Percentiles rank a stretch among this genome's conserved stretches.
Conservation (phyloP, 352 stramenopile species). For the Phytophthora hybrid region DNA sequence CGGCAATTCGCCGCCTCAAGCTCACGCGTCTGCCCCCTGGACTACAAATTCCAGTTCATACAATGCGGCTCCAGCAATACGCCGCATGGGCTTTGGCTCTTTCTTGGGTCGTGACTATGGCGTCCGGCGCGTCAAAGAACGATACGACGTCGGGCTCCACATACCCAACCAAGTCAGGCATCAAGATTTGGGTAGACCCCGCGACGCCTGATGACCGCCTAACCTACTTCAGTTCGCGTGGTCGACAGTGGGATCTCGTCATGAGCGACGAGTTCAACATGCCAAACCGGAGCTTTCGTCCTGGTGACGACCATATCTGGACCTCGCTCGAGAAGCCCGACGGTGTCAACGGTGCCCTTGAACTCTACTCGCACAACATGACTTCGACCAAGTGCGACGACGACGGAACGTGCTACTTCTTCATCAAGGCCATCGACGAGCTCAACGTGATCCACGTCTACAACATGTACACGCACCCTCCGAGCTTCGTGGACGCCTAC, state of each 20-base stretch:
- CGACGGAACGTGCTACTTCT: slow-evolving; percentile 61
- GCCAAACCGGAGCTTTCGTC: slow-evolving; percentile 86
- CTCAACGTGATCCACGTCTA: slow-evolving; percentile 56
- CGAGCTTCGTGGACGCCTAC: slow-evolving; percentile 50
- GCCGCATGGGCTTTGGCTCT: neutral
- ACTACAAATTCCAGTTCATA: slow-evolving; percentile 7
- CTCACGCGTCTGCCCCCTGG: slow-evolving; percentile 39
- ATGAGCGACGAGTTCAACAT: slow-evolving; percentile 97
- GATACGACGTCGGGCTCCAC: slow-evolving; percentile 14
- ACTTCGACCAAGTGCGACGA: slow-evolving; percentile 57
- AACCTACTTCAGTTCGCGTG: slow-evolving; percentile 55
- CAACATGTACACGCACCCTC: slow-evolving; percentile 65
- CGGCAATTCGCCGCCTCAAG: slow-evolving; percentile 42
- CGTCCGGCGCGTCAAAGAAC: slow-evolving; percentile 19
- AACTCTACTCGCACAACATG: slow-evolving; percentile 92
- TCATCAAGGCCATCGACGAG: slow-evolving; percentile 50
- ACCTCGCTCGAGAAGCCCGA: slow-evolving; percentile 95
- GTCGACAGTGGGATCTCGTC: slow-evolving; percentile 66
- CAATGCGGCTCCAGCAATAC: slow-evolving; percentile 24
- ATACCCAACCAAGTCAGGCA: slow-evolving; percentile 48
- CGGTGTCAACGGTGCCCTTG: slow-evolving; percentile 88
- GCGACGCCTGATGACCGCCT: slow-evolving; percentile 52
- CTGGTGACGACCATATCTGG: slow-evolving; percentile 94
- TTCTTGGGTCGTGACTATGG: neutral
- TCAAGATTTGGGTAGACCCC: slow-evolving; percentile 65